Conservation (phyloP, 2,329 filamentous ascomycete species). For the Fusarium penzigii region DNA sequence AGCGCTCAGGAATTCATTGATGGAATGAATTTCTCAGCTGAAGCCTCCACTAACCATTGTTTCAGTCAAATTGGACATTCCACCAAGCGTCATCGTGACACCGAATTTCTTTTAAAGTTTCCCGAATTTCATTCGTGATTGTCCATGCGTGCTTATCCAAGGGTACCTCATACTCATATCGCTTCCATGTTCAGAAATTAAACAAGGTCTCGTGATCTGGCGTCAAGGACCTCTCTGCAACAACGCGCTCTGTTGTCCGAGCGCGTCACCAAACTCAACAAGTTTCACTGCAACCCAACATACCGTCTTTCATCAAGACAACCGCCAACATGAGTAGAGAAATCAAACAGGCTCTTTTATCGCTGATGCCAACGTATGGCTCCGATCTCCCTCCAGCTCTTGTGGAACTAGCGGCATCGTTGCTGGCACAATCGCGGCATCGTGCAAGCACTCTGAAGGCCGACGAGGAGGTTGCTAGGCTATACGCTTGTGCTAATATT, state of each 20-base stretch:
- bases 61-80: too few relatives aligned
- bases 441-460: slow-evolving; percentile 76
- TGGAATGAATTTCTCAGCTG: too few relatives aligned
- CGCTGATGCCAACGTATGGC: slow-evolving; percentile 72
- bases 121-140: background rate
- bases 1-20: background rate
- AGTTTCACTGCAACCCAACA: background rate
- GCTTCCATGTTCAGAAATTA: background rate
- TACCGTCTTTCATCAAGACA: background rate
- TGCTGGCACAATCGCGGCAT: slow-evolving; percentile 79
- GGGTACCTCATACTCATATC: background rate
- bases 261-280: slow-evolving; percentile 9
- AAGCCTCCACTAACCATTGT: too few relatives aligned
- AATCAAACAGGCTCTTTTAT: slow-evolving; percentile 72
- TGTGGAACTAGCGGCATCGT: slow-evolving; percentile 67
- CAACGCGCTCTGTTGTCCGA: slow-evolving; percentile 13
- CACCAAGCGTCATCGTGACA: too few relatives aligned
- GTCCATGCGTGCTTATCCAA: background rate
- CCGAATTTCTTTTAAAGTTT: too few relatives aligned
- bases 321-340: slow-evolving; percentile 65
- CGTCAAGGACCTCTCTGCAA: slow-evolving; percentile 6
- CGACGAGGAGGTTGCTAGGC: slow-evolving; percentile 84
- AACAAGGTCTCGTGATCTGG: slow-evolving; percentile 18
- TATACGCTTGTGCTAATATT: slow-evolving; percentile 83
- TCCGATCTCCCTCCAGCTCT: slow-evolving; percentile 68